These are phyloP conservation scores for Delitschia confertaspora DNA, from an alignment of 495 filamentous ascomycete genomes.

Conservation along the genomic window DNA sequence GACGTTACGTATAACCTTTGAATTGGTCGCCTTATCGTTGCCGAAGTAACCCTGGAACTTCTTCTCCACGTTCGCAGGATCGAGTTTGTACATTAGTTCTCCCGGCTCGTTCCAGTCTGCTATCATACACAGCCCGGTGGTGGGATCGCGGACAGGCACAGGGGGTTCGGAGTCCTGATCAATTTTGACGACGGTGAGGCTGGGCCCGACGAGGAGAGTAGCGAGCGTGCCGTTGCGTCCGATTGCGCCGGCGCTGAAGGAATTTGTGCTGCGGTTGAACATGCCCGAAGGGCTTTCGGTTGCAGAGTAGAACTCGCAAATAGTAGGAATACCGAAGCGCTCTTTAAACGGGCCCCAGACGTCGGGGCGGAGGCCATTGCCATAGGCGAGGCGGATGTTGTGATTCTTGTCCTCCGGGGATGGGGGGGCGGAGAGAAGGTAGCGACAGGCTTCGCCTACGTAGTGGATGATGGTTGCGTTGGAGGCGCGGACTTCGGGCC, in stretches of 20 bases:
- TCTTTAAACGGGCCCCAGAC: constrained; percentile 83
- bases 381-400: constrained; percentile 70
- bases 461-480: constrained; percentile 84
- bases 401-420: constrained; percentile 66
- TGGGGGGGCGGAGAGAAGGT: constrained; percentile 68
- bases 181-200: constrained; percentile 55
- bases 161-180: constrained; percentile 57
- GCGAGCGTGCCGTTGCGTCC: constrained; percentile 64
- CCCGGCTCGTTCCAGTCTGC: constrained; percentile 58
- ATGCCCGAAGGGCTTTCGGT: constrained; percentile 68
- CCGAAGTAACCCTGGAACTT: constrained; percentile 84
- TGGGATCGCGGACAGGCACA: constrained; percentile 57
- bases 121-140: constrained; percentile 61
- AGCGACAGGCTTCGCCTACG: constrained; percentile 89
- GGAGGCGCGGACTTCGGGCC: constrained; percentile 63
- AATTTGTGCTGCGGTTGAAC: constrained; percentile 70
- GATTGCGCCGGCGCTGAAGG: constrained; percentile 69
- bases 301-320: constrained; percentile 84
- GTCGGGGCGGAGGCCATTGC: constrained; percentile 87
- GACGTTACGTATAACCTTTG: constrained; percentile 73
- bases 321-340: constrained; percentile 71
- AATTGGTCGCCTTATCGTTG: constrained; percentile 62
- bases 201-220: constrained; percentile 43
- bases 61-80: constrained; percentile 51
- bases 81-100: constrained; percentile 69